A percentile compares a stretch with the other conserved stretches of the same genome.
Conservation (phyloP, 208 protist species). For the Leishmania mexicana region DNA sequence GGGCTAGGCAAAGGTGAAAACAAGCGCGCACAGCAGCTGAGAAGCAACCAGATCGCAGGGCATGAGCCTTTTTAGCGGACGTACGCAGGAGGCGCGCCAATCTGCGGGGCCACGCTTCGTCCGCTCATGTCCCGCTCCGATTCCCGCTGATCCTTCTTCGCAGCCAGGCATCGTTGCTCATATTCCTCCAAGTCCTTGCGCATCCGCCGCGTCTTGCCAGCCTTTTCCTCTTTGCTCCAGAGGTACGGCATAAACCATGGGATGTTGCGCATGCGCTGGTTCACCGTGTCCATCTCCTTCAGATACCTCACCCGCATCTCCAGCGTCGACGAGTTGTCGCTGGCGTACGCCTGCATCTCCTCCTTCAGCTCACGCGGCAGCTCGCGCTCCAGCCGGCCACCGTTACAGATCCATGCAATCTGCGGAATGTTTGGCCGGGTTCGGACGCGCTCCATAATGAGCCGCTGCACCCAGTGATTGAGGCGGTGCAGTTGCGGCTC, state of each 20-base stretch:
- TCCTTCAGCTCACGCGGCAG: slow-evolving; percentile 66
- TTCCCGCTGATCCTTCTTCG: slow-evolving; percentile 33
- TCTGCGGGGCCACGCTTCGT: slow-evolving; percentile 68
- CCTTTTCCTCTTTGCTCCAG: slow-evolving; percentile 92
- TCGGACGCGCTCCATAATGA: slow-evolving; percentile 79
- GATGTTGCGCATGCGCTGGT: slow-evolving; percentile 89
- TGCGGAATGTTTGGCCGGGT: slow-evolving; percentile 85
- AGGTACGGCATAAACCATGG: slow-evolving; percentile 95
- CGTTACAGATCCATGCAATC: slow-evolving; percentile 90
- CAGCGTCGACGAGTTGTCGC: slow-evolving; percentile 70
- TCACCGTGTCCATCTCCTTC: slow-evolving; percentile 90
- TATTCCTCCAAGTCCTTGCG: slow-evolving; percentile 77
- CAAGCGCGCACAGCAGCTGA: neutral
- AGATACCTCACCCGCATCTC: slow-evolving; percentile 89
- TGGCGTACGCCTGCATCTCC: slow-evolving; percentile 72
- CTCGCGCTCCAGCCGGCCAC: slow-evolving; percentile 74
- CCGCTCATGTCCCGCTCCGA: slow-evolving; percentile 21
- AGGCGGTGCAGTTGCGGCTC: slow-evolving; percentile 86
- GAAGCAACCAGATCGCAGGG: neutral
- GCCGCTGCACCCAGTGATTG: slow-evolving; percentile 87
- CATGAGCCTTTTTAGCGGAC: slow-evolving; percentile 43
- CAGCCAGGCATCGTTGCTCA: slow-evolving; percentile 47
- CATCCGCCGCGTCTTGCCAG: slow-evolving; percentile 64
- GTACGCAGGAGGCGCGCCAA: slow-evolving; percentile 73
- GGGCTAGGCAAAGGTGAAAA: neutral